Base-by-base conservation (phyloP, 192 early-diverging fungal species). In the Helicostylum pulchrum region DNA sequence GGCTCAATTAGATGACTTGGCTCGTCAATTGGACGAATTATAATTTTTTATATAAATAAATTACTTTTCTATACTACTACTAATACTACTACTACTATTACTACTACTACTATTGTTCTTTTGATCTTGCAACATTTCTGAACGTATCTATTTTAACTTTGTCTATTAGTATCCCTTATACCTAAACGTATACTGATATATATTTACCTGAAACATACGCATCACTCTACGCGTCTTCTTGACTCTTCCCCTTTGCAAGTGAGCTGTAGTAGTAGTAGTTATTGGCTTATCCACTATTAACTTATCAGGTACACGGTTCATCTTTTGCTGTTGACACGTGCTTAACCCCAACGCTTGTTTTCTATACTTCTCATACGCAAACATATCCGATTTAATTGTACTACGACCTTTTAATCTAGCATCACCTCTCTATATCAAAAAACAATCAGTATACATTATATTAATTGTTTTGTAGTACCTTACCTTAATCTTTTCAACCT, bases 1-100 rank as follows among this genome's bases (percentile, higher is more conserved):
- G 80, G 44, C 58, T 53, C 91, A 96, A 70, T 80, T 93, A 51
- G 92, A 91, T 34, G 70, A 83, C 11, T 89, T 88, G 26, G 68
- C 91, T 64, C 86, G 84, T 77, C 76, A 76, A 15, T 78, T 96
- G 49, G 92, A 91, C 49, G 90, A 84, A 26, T 78, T 94, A 46
- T 95, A 86, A 83, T 46, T n/a, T 9, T 44, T 23, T 46, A 56
- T 32, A 30, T 54, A 53, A 15, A 53, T 53, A 17, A 7, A 32
- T 54, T 32, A 53, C 23, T 53, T n/a, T 54, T 32, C 12, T 31
- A 31, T 30, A 54, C 26, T n/a, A n/a, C n/a, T n/a, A n/a, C n/a
- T n/a, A n/a, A n/a, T n/a, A n/a, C n/a, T n/a, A n/a, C n/a, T n/a
- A n/a, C n/a, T n/a, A n/a, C n/a, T n/a, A n/a, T n/a, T n/a, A n/a